Base-by-base conservation (phyloP, 164 flowering plant genomes). In the Tetrastigma voinierianum region DNA sequence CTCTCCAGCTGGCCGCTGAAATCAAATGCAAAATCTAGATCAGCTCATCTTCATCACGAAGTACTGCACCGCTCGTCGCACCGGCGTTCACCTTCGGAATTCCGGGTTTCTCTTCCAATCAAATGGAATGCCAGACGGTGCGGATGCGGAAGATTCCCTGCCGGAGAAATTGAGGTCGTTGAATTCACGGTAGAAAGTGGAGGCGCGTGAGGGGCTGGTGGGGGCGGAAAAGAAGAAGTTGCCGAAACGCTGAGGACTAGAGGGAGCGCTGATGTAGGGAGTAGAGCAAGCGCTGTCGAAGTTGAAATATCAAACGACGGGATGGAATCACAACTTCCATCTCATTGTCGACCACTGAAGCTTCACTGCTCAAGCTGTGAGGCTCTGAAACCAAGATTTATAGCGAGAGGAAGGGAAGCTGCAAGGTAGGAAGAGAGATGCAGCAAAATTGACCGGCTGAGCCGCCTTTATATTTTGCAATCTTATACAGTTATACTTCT, bases 201-300 rank as follows among this genome's bases (percentile, higher is more conserved):
- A 59, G n/a, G 54, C 32, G 45, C 67, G 79, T 14, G 72, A 17
- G 19, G 86, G 82, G 59, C 79, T 78, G 8, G 83, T 60, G 44
- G 91, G 83, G 16, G 83, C 81, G 59, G 81, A 74, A n/a, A n/a
- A n/a, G 85, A 71, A 80, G 72, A 70, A 72, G 59, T 58, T 65
- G 24, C 72, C 74, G 62, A 80, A 70, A 25, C 77, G 69, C 10
- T 63, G 76, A 4, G 92, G 90, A 61, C 86, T 82, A 2, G 92
- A 84, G 59, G 93, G 85, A 23, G 88, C 86, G 51, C 80, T 85
- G 16, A 84, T 78, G 82, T 73, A 87, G 0, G 90, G 92, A 0
- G 89, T 66, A 0, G 89, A 80, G 61, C 80, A 82, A 1, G 73
- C 53, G 68, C 87, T 87, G 75, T 83, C 87, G 77, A 82, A 82